Base-by-base conservation (phyloP, 192 early-diverging fungal species). In the Podila minutissima region DNA sequence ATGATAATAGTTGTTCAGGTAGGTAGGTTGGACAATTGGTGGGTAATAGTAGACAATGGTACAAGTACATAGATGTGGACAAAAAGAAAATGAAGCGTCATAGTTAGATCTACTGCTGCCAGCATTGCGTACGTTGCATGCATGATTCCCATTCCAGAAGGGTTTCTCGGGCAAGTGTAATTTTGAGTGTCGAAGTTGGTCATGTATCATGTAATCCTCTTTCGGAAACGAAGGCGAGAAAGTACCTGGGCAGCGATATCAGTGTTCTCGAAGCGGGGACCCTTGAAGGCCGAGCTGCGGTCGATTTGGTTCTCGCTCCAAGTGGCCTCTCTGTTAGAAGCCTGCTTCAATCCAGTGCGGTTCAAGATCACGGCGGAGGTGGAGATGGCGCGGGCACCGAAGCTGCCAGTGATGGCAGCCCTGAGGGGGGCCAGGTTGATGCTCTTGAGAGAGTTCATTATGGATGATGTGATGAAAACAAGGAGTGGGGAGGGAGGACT, bases 181-280 rank as follows among this genome's bases (percentile, higher is more conserved):
- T 5, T 22, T 31, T 57, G 19, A 12, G 13, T 15, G 4, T 20
- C 53, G 1, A 19, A 17, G 24, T 26, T 1, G 29, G n/a, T n/a
- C n/a, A n/a, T n/a, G n/a, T n/a, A n/a, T 29, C 29, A 29, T 29
- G 29, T 29, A 29, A 29, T 29, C 29, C 29, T 29, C 29, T 29
- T 29, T 29, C 29, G 29, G 29, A 29, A 29, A 29, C 3, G 29
- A 29, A 29, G 29, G 53, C 3, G 22, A 22, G 31, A 31, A 46
- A 41, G 64, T 83, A 94, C 93, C 86, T 98, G 97, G n/a, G 87
- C 86, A 38, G 83, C 83, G 41, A 96, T 76, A 70, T 97, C 91
- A 29, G 86, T 91, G 77, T 97, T 94, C 51, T 95, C 93, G 84
- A 97, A 98, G 74, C 95, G 89, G 57, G 95, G 93, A 31, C 95